These are phyloP conservation scores for Zoysia japonica DNA, from an alignment of 176 grass and related monocot genomes.

Conservation along the genomic window DNA sequence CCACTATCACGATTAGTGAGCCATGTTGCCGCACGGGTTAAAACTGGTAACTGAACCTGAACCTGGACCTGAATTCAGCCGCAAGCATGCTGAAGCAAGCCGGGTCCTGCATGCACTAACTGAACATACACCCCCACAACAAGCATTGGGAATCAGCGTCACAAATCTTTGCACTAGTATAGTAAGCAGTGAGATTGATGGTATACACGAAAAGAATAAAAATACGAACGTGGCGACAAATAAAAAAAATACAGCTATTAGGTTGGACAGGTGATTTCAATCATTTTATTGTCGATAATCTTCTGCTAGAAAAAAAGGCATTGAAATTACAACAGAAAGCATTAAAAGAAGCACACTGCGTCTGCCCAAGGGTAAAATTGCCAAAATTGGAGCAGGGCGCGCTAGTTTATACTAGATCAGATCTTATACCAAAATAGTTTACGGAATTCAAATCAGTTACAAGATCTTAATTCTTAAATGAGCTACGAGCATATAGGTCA, in stretches of 20 bases:
- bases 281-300: not conserved
- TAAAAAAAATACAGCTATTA: not conserved
- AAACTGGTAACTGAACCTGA: not conserved
- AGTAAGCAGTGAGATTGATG: not conserved
- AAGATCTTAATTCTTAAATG: not conserved
- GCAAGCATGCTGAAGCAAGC: not conserved
- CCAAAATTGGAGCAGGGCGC: no score
- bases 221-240: not conserved
- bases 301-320: not conserved
- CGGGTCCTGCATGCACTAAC: not conserved
- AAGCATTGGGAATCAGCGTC: not conserved
- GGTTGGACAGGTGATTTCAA: not conserved
- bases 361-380: not conserved
- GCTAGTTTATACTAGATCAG: not conserved
- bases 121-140: not conserved
- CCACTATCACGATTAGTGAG: not conserved
- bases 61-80: not conserved
- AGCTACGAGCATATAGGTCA: not conserved
- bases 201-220: not conserved
- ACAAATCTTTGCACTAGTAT: not conserved
- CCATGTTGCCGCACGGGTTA: not conserved
- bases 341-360: constrained; percentile 11
- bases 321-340: not conserved
- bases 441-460: not conserved
- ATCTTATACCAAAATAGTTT: not conserved